A percentile compares a stretch with the other conserved stretches of the same genome.
phyloP scores from a whole-genome alignment of 164 flowering plant species.

The Vitis cinerea region DNA sequence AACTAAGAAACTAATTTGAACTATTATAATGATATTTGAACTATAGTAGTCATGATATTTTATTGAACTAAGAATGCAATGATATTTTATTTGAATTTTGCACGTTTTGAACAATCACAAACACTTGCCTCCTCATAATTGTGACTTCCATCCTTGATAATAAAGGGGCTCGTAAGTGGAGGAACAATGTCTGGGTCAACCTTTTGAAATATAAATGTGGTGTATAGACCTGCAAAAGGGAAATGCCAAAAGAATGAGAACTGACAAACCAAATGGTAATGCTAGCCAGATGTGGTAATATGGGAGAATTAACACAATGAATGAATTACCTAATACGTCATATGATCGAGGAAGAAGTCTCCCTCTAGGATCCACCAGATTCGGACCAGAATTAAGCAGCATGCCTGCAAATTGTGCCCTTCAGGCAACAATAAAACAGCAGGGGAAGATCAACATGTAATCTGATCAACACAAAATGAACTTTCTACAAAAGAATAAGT shows the following conservation, averaged over 20 bases:
- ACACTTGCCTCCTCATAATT: constrained; percentile 56
- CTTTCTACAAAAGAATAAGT: background rate
- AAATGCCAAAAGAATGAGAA: constrained; percentile 9
- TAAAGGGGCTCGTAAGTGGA: constrained; percentile 64
- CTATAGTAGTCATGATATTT: no score
- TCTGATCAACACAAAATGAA: background rate
- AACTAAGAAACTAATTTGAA: no score
- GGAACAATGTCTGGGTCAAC: constrained; percentile 82
- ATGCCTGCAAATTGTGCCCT: constrained; percentile 82
- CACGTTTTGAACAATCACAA: background rate
- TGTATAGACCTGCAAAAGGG: constrained; percentile 69
- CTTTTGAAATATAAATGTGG: constrained; percentile 87
- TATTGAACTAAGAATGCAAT: no score
- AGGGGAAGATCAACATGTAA: background rate
- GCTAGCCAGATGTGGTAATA: background rate
- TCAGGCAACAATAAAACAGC: constrained; percentile 1
- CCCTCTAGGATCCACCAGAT: constrained; percentile 82
- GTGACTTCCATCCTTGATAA: constrained; percentile 41
- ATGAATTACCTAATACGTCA: constrained; percentile 69
- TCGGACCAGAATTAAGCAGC: constrained; percentile 57
- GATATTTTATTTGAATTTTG: background rate
- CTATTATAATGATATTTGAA: no score
- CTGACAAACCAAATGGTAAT: constrained; percentile 1
- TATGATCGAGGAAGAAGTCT: constrained; percentile 82
- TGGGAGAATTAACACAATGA: background rate